Percentiles rank a stretch among this genome's conserved stretches.
Evolutionary conservation across 306 rosid species (phyloP).

Genomic region (Cicer chorassanicum): DNA sequence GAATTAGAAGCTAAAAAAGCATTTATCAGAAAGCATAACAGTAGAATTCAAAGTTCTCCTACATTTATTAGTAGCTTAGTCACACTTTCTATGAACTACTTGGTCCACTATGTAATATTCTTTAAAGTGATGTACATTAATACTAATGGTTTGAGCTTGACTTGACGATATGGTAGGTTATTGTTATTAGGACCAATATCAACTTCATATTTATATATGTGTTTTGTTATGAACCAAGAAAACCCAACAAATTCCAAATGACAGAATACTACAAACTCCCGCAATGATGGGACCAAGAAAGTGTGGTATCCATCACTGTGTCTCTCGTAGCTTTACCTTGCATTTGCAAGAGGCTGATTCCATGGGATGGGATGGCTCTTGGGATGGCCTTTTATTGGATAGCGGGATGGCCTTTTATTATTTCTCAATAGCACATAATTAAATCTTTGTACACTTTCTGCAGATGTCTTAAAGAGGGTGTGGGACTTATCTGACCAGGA

Average conservation of each 20-base stretch:
- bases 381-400: constrained; percentile 12
- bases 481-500: constrained; percentile 99
- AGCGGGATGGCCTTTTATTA: constrained; percentile 14
- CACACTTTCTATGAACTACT: neutral
- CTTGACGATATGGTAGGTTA: neutral
- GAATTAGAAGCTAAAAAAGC: constrained; percentile 4
- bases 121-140: neutral
- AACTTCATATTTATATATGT: neutral
- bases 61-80: neutral
- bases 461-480: constrained; percentile 93
- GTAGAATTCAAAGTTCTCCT: neutral
- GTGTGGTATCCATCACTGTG: neutral
- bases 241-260: constrained; percentile 4
- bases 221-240: neutral
- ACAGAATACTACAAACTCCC: no score
- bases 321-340: neutral
- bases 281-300: neutral
- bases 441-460: constrained; percentile 50
- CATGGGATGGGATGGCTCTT: neutral
- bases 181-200: constrained; percentile 3
- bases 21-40: neutral
- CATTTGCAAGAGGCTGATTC: neutral
- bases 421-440: constrained; percentile 33
- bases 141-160: constrained; percentile 11
- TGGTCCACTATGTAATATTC: neutral